Evolutionary conservation across 129 eudicot genomes (phyloP).

Genomic region (Flaveria linearis): DNA sequence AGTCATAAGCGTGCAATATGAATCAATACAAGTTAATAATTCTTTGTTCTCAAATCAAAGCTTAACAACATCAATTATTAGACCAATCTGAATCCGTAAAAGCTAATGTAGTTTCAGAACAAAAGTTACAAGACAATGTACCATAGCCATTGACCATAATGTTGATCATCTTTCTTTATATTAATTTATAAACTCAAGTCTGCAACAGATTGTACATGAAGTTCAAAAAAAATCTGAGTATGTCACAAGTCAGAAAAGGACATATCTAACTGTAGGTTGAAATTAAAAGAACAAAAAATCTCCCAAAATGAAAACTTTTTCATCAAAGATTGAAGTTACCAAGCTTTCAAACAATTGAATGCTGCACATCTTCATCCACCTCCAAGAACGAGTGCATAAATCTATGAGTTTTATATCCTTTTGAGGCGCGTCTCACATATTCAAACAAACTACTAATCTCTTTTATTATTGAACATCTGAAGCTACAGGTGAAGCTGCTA

Average conservation of each 20-base stretch:
- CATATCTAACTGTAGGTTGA: constrained; percentile 33
- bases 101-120: no score
- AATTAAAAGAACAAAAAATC: not conserved
- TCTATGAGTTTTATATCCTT: constrained; percentile 3
- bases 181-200: constrained; percentile 18
- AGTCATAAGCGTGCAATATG: no score
- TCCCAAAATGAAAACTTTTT: constrained; percentile 13
- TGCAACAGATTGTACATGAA: constrained; percentile 23
- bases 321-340: constrained; percentile 22
- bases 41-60: no score
- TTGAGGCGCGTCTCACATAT: not conserved
- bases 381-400: not conserved
- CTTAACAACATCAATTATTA: no score
- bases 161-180: constrained; percentile 7
- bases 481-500: constrained; percentile 43
- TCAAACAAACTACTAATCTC: constrained; percentile 18
- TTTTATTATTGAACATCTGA: constrained; percentile 33
- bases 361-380: constrained; percentile 20
- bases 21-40: no score
- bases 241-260: not conserved
- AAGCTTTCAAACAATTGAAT: not conserved
- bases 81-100: no score
- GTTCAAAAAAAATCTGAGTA: constrained; percentile 19
- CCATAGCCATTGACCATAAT: no score
- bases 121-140: no score